Percentiles rank a stretch among this genome's conserved stretches.
These are phyloP conservation scores for Macrotyloma uniflorum DNA, from an alignment of 306 rosid genomes.

Conservation along the genomic window DNA sequence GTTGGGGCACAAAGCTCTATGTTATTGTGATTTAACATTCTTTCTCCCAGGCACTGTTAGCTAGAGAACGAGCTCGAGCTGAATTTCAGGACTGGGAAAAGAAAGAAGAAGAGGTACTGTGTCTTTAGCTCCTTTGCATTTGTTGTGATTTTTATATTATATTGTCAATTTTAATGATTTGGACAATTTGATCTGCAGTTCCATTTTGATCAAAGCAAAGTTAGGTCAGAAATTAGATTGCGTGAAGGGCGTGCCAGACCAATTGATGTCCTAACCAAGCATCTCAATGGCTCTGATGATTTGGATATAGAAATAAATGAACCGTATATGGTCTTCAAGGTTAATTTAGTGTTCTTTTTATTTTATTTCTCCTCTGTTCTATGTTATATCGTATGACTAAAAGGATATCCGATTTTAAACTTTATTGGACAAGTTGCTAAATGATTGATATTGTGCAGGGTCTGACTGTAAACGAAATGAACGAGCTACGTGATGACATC, in stretches of 20 bases:
- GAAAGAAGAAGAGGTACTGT: constrained; percentile 91
- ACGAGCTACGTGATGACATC: constrained; percentile 92
- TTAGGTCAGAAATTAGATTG: constrained; percentile 95
- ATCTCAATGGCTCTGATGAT: constrained; percentile 84
- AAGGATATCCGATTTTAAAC: constrained; percentile 2
- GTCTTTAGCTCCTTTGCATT: constrained; percentile 18
- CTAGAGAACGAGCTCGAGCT: constrained; percentile 97
- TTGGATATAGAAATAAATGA: constrained; percentile 87
- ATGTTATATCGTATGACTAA: neutral
- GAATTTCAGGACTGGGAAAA: constrained; percentile 99
- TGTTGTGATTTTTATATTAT: constrained; percentile 22
- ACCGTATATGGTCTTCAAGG: constrained; percentile 97
- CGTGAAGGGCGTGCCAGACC: constrained; percentile 97
- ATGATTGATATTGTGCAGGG: constrained; percentile 64
- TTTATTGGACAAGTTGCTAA: constrained; percentile 23
- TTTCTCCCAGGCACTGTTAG: constrained; percentile 81
- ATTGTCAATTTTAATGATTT: constrained; percentile 28
- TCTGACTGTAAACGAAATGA: constrained; percentile 93
- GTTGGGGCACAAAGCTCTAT: neutral
- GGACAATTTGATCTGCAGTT: constrained; percentile 58
- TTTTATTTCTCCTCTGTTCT: neutral
- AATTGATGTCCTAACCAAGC: constrained; percentile 87
- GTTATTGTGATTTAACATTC: constrained; percentile 35
- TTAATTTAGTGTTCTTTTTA: constrained; percentile 30
- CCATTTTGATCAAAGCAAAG: constrained; percentile 98